phyloP scores from a whole-genome alignment of 257 asterid genomes.

The Anisodus tanguticus region DNA sequence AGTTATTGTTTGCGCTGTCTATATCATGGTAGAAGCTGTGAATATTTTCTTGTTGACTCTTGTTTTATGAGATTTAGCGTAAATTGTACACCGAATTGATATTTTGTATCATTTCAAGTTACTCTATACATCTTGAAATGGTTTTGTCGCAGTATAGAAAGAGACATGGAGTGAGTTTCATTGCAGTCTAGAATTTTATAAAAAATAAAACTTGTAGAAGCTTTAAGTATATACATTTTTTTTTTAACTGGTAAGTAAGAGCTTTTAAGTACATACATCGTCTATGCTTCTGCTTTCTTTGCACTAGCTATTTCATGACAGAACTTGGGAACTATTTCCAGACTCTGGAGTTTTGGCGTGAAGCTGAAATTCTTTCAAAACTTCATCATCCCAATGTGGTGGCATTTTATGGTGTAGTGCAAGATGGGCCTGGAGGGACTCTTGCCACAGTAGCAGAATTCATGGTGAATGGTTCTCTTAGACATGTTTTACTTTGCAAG shows the following conservation, averaged over 20 bases:
- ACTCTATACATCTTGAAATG: slow-evolving; percentile 21
- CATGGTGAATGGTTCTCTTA: slow-evolving; percentile 34
- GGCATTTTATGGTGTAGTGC: slow-evolving; percentile 40
- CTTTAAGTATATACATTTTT: background rate
- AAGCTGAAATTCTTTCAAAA: slow-evolving; percentile 35
- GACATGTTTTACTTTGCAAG: slow-evolving; percentile 29
- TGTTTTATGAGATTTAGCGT: background rate
- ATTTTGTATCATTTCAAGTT: background rate
- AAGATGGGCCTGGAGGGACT: slow-evolving; percentile 36
- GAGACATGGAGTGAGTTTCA: background rate
- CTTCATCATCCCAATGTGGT: slow-evolving; percentile 41
- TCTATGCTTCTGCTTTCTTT: slow-evolving; percentile 29
- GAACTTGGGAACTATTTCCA: slow-evolving; percentile 28
- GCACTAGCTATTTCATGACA: slow-evolving; percentile 25
- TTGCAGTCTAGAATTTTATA: slow-evolving; percentile 12
- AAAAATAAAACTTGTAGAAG: background rate
- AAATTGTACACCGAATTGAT: background rate
- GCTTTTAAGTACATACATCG: background rate
- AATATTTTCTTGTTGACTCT: background rate
- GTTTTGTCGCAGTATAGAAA: slow-evolving; percentile 1
- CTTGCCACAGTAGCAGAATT: slow-evolving; percentile 37
- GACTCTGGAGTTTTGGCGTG: slow-evolving; percentile 37
- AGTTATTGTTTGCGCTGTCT: background rate
- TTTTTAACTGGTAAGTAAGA: too few species aligned
- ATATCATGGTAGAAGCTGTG: slow-evolving; percentile 4